Conservation (phyloP, 169 alveolate species). For the Cryptosporidium meleagridis region DNA sequence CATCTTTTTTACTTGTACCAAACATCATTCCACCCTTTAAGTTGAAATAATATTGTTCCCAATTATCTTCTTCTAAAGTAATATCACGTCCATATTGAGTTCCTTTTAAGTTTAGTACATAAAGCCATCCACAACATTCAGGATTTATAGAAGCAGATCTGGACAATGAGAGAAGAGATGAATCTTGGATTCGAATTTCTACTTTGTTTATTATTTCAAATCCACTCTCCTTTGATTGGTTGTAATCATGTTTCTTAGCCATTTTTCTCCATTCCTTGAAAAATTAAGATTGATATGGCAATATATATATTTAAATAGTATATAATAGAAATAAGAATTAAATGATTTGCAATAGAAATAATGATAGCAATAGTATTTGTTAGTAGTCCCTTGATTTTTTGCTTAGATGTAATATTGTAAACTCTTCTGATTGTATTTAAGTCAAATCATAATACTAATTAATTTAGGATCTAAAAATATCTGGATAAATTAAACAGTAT, state of each 20-base stretch:
- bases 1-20: conserved; percentile 72
- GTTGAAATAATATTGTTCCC: conserved; percentile 67
- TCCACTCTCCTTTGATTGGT: conserved; percentile 32
- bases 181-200: conserved; percentile 68
- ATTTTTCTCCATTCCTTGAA: neutral
- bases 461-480: neutral
- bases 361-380: too few species aligned
- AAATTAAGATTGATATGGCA: neutral
- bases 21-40: conserved; percentile 73
- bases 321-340: too few species aligned
- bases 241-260: conserved; percentile 4
- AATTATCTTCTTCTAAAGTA: conserved; percentile 27
- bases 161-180: conserved; percentile 63
- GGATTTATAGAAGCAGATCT: conserved; percentile 63
- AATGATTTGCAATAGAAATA: neutral
- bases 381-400: neutral
- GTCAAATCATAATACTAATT: neutral
- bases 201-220: conserved; percentile 48
- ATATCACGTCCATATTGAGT: conserved; percentile 6
- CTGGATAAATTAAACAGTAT: neutral
- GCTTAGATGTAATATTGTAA: too few species aligned
- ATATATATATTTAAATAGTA: too few species aligned
- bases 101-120: conserved; percentile 48
- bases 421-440: neutral
- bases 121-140: conserved; percentile 73